Base-by-base conservation (phyloP, 495 filamentous ascomycete genomes). In the Penicillium turbatum region DNA sequence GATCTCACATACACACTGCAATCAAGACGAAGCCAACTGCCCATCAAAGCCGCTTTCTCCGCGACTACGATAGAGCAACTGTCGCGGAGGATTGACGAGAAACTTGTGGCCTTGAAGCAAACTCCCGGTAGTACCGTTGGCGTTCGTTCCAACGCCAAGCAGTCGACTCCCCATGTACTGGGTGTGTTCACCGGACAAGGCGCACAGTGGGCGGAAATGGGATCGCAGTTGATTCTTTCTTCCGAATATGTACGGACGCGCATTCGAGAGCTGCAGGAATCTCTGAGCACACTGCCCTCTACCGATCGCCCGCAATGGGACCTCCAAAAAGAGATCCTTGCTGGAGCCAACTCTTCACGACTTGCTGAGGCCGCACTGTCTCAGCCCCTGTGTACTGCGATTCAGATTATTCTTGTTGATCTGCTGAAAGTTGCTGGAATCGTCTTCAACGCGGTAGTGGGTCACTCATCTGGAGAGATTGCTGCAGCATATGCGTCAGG, bases 351-450 rank as follows among this genome's bases (percentile, higher is more conserved):
- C 9, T 12, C 13, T 8, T 48, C 50, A 2, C 31, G 40, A 6
- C 17, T 54, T 12, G 5, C 7, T 27, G 24, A 54, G 21, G 21
- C 21, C 21, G 21, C 21, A 24, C 21, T 76, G 0, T 69, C 73
- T 0, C 76, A 80, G 51, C 72, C 78, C 0, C 51, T 78, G 0
- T 75, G 71, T n/a, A 55, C 60, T 1, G 67, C 55, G 29, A 29
- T 65, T 44, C 66, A 67, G 51, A 69, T 67, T 24, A 34, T 44
- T 3, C 54, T 65, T 6, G 63, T 67, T 15, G 63, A 63, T 35
- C 50, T 63, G 43, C 61, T 65, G 17, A 58, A 24, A 1, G 31
- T 12, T 12, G 34, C 35, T 1, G 57, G 56, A 0, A 48, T 71
- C 7, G 12, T 11, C 0, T 50, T 53, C 2, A 26, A 13, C 12